Conservation (phyloP, 2,329 filamentous ascomycete genomes). For the Lojkania enalia region DNA sequence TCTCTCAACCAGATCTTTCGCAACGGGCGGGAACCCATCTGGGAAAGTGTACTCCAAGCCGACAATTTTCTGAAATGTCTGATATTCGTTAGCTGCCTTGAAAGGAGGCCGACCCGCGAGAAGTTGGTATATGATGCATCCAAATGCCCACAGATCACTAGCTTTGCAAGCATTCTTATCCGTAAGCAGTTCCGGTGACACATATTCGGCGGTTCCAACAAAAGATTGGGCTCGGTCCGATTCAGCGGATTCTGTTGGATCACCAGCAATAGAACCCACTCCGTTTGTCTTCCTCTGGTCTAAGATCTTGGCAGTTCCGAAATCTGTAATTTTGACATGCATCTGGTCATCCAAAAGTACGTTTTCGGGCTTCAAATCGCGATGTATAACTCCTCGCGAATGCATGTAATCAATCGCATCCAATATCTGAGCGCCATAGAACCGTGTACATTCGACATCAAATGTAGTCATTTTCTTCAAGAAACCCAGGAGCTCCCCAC, state of each 20-base stretch:
- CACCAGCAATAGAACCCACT: constrained; percentile 45
- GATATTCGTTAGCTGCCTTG: constrained; percentile 92
- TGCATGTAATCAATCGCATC: constrained; percentile 99
- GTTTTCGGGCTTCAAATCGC: constrained; percentile 96
- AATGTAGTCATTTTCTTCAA: constrained; percentile 94
- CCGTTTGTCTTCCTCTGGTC: constrained; percentile 55
- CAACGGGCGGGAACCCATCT: constrained; percentile 79
- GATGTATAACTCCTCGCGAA: constrained; percentile 90
- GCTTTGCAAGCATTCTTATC: constrained; percentile 98
- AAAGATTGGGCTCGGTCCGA: constrained; percentile 86
- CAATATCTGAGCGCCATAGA: constrained; percentile 94
- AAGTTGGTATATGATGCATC: constrained; percentile 96
- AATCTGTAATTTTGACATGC: constrained; percentile 98
- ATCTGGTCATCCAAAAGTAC: constrained; percentile 93
- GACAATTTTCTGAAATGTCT: constrained; percentile 98
- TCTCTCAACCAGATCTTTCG: constrained; percentile 86
- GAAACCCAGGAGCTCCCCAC: constrained; percentile 88
- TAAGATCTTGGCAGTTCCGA: constrained; percentile 95
- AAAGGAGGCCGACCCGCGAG: constrained; percentile 95
- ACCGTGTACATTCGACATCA: constrained; percentile 89
- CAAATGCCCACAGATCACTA: constrained; percentile 97
- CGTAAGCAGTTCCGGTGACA: constrained; percentile 94
- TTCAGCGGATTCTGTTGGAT: constrained; percentile 61
- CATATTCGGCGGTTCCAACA: constrained; percentile 96
- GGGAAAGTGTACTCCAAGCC: constrained; percentile 93